Percentiles rank a stretch among this genome's conserved stretches.
Conservation (phyloP, 2,329 filamentous ascomycete genomes). For the Aschersonia sp. region DNA sequence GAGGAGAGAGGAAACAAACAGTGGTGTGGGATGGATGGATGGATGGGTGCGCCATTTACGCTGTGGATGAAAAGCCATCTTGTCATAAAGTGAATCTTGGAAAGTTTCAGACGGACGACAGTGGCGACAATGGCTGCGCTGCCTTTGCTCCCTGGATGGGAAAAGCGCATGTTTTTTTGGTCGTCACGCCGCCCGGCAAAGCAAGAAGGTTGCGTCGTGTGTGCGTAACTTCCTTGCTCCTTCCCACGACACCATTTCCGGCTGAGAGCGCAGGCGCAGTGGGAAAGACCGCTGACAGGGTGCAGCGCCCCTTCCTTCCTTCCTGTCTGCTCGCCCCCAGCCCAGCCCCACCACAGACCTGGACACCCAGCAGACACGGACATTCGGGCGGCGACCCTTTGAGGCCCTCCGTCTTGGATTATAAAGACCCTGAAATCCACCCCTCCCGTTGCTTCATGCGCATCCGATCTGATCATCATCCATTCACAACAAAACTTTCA, state of each 20-base stretch:
- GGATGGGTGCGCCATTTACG: not conserved
- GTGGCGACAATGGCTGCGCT: not conserved
- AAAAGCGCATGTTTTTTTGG: too few relatives aligned
- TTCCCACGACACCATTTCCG: not conserved
- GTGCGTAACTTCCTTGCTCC: not conserved
- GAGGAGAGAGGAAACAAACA: too few relatives aligned
- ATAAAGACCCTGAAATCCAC: conserved; percentile 10
- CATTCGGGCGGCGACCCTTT: not conserved
- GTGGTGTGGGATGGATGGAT: too few relatives aligned
- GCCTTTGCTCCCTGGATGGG: too few relatives aligned
- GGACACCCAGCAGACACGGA: not conserved
- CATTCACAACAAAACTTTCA: not conserved
- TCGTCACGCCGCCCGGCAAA: too few relatives aligned
- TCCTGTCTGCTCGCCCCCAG: not conserved
- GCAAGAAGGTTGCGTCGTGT: too few relatives aligned
- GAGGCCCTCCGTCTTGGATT: not conserved
- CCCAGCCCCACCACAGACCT: not conserved
- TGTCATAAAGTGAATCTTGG: too few relatives aligned
- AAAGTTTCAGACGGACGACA: not conserved
- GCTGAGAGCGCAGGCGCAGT: not conserved
- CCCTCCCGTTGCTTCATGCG: not conserved
- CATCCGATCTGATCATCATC: not conserved
- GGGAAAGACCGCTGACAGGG: not conserved
- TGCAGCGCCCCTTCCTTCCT: not conserved
- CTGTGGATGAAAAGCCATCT: not conserved